Evolutionary conservation across 2,329 filamentous ascomycete species (phyloP).

Genomic region (Kalaharituber pfeilii): DNA sequence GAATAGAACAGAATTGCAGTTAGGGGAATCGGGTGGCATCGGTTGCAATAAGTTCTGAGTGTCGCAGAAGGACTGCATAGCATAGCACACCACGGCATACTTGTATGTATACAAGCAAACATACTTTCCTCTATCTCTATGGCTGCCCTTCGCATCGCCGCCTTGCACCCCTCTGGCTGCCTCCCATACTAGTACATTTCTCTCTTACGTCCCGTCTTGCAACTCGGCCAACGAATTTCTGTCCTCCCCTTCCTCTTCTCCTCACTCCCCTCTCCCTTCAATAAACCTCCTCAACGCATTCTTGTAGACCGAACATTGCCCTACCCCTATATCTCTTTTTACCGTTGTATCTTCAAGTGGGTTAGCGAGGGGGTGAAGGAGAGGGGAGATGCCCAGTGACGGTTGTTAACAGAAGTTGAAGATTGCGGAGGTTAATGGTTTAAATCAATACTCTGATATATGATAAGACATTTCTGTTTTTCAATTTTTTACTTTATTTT

Average conservation of each 20-base stretch:
- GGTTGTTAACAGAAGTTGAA: slow-evolving; percentile 72
- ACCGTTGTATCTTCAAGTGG: slow-evolving; percentile 90
- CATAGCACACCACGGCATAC: too few species aligned
- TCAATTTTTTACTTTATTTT: background rate
- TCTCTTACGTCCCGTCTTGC: too few species aligned
- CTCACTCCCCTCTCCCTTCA: slow-evolving; percentile 90
- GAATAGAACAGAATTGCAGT: too few species aligned
- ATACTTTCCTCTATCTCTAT: too few species aligned
- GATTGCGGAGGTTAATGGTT: slow-evolving; percentile 73
- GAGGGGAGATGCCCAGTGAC: slow-evolving; percentile 74
- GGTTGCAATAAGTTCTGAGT: too few species aligned
- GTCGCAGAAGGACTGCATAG: too few species aligned
- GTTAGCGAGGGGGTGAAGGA: slow-evolving; percentile 56
- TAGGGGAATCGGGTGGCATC: too few species aligned
- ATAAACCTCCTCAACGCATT: slow-evolving; percentile 71
- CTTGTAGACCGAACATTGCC: slow-evolving; percentile 46
- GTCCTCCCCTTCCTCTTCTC: slow-evolving; percentile 77
- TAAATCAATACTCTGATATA: slow-evolving; percentile 31
- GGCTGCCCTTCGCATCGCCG: too few species aligned
- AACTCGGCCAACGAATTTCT: too few species aligned
- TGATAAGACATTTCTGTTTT: background rate
- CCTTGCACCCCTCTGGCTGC: too few species aligned
- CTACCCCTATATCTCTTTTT: slow-evolving; percentile 64
- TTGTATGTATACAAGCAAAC: too few species aligned
- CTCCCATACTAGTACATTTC: too few species aligned